Evolutionary conservation across 148 eudicot genomes (phyloP), one percentile per base, ranked within the genome.

Genomic region (Rhododendron griersonianum): DNA sequence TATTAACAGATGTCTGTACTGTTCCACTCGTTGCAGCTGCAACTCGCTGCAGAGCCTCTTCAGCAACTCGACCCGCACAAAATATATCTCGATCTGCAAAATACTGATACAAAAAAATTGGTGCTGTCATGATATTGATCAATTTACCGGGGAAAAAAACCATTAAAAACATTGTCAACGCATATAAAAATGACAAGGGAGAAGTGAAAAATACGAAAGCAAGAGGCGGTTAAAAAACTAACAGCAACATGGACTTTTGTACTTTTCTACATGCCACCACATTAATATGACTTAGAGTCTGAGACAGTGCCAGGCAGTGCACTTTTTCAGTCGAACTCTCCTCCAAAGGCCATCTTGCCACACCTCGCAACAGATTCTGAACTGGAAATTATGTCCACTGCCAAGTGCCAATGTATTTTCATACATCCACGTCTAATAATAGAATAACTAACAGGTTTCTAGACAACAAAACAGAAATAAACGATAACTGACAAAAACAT

Each of bases 41-140:
- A 30, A 97, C 99, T 84, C 99, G 94, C 39, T 91, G 93, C 80
- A 97, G 88, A 92, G 94, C 99, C 87, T 95, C 99, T 90, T 97
- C 99, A 76, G 96, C 71, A 48, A 97, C 99, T 86, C 99, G 98
- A 74, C 99, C 99, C 85, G 99, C 99, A 86, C 99, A 97, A 83
- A 97, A 97, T 55, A 97, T 95, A 92, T 97, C 98, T 67, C 98
- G 90, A 84, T 97, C 99, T 86, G 99, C 99, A 93, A 97, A 97
- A 90, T 97, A 97, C 98, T 97, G 98, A 90, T 79, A 3, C 81
- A 2, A 81, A 2, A 78, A 25, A 88, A 25, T 7, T 1, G 76
- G 76, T 25, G 23, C 75, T 35, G 53, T 44, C 7, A 14, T 71
- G 33, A 14, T 3, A 50, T 79, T 84, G 11, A 28, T 14, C 59